Evolutionary conservation across 495 filamentous ascomycete genomes (phyloP), one percentile per base, ranked within the genome.

Genomic region (Hyaloscypha hepaticicola): DNA sequence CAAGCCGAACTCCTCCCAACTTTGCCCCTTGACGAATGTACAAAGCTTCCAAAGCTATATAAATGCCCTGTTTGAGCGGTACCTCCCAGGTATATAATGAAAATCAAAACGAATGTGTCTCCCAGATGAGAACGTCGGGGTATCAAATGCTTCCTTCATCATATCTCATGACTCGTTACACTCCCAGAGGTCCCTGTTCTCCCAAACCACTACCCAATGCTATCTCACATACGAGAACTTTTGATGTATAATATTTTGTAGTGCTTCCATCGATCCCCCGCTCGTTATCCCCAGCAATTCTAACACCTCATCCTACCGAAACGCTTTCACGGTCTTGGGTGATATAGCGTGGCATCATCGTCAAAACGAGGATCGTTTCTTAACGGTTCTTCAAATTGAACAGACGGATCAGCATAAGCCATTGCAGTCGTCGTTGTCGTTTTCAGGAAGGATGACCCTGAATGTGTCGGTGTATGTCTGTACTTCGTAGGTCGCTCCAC

Each of bases 381-480:
- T 21, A 41, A 19, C 31, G n/a, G 58, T 8, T 27, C 11, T 50
- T 52, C 41, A 41, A 41, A 24, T 12, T 48, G 8, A 6, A 21
- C 45, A 4, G 1, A 21, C 16, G 33, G 33, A 24, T 41, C 34
- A 11, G 53, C 27, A 25, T 25, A 21, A 22, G 60, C 77, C 70
- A 80, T 80, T 14, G 57, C 50, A 8, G 63, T 63, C 8, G 77
- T 66, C 7, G 77, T 77, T 19, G 78, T 72, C 0, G 79, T 80
- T 64, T 67, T 74, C 21, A 79, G 64, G 66, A 76, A 77, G n/a
- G 79, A 75, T 7, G 69, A 59, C 7, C 69, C 74, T 4, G 80
- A 77, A 53, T 83, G 77, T 1, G 72, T 75, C 25, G 79, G 80
- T 5, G 64, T 66, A 60, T 79, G 74, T 38, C 68, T 65, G 63